Base-by-base conservation (phyloP, 176 grass and related monocot species). In the Guadua angustifolia region DNA sequence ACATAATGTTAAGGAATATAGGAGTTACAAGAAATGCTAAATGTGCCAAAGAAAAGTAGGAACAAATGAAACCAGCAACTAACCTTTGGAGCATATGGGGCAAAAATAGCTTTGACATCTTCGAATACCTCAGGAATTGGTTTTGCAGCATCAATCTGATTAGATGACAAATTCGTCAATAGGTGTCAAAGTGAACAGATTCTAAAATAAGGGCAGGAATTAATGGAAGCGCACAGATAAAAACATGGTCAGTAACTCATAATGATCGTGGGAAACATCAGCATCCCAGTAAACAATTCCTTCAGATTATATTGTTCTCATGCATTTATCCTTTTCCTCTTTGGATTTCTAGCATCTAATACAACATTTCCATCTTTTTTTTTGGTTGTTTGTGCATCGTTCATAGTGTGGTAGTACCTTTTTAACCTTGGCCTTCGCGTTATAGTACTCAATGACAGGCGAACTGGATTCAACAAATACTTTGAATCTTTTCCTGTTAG, bases 41-140 rank as follows among this genome's bases (percentile, higher is more conserved):
- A 51, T 70, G 40, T 51, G 52, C 52, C 71, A 36, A 80, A 60
- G 0, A 17, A 39, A 15, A 50, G 7, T 71, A 21, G 62, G 1
- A 62, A 69, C 68, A 83, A 45, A 44, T 56, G 0, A 6, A 73
- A 36, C 22, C 22, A 52, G 55, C 8, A 61, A 68, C 38, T 88
- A 85, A 97, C 94, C 92, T 97, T 90, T 36, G 35, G 35, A 82
- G 62, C 43, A 59, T 85, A 90, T 70, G 89, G 73, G 71, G 92
- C 81, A 77, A 97, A 97, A 85, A 97, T 92, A 10, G 55, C 74
- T 74, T 94, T 92, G 35, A 97, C 92, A 15, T 92, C 88, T 73
- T 94, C 92, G 22, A 97, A 97, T 55, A 97, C 94, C 79, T 94
- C 92, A 82, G 90, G 35, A 85, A 97, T 92, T 80, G 90, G 88